Base-by-base conservation (phyloP, 306 rosid genomes). In the Lithocarpus polystachyus region DNA sequence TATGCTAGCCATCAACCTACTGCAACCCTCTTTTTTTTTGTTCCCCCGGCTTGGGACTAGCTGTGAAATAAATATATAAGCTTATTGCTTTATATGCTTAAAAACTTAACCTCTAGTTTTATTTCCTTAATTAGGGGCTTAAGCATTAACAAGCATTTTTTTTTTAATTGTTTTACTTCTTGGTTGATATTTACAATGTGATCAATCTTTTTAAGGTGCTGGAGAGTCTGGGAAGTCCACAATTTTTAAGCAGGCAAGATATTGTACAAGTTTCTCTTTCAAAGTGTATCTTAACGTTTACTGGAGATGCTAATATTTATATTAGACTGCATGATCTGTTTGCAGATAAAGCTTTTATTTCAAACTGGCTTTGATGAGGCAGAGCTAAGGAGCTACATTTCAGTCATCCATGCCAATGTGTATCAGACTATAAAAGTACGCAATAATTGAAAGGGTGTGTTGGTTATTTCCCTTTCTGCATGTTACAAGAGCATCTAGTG, bases 341-440 rank as follows among this genome's bases (percentile, higher is more conserved):
- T 86, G 84, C 94, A 96, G 98, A 96, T 96, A 86, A 95, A 91
- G 82, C 94, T 96, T 74, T 88, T 93, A 84, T 93, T 96, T 89
- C 99, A 93, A 88, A 91, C 98, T 24, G 98, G 98, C 82, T 96
- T 96, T 81, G 98, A 93, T 7, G 98, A 96, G 82, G 89, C 98
- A 72, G 98, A 96, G 88, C 92, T 96, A 80, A 90, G 88, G 88
- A 89, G 97, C 88, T 95, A 93, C 81, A 82, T 86, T 77, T 88
- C 98, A 48, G 97, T 96, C 89, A 90, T 95, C 84, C 99, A 96
- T 78, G 99, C 99, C 84, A 96, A 96, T 59, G 96, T 93, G 83
- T 96, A 90, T 91, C 99, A 96, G 98, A 96, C 98, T 87, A 96
- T 96, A 96, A 96, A 96, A 96, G 99, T 96, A 96, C 80, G 99